Percentiles rank a stretch among this genome's conserved stretches.
phyloP scores from a whole-genome alignment of 106 monocot genomes.

The Cymbidium sinense region DNA sequence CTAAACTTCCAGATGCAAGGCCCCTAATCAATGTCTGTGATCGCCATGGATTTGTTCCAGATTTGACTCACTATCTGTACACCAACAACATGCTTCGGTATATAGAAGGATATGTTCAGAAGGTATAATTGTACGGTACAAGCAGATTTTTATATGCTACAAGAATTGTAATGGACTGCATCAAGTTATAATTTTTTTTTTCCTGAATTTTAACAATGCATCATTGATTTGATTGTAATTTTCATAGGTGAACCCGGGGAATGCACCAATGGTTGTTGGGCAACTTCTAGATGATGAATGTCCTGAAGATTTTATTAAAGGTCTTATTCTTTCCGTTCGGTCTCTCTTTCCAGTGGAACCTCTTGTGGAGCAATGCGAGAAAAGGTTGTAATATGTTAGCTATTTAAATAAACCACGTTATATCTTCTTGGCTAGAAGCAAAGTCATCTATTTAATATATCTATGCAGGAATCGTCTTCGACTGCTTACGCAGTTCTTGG shows the following conservation, averaged over 20 bases:
- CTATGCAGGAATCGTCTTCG: constrained; percentile 73
- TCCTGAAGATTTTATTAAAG: constrained; percentile 96
- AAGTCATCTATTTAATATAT: background rate
- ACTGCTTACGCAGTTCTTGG: constrained; percentile 87
- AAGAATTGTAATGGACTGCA: background rate
- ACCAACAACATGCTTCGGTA: constrained; percentile 97
- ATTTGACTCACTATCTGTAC: constrained; percentile 95
- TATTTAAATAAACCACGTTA: too few species aligned
- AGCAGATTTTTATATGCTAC: background rate
- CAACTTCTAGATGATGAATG: constrained; percentile 95
- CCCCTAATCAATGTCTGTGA: constrained; percentile 98
- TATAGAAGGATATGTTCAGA: constrained; percentile 99
- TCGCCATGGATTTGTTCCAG: constrained; percentile 97
- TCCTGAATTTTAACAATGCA: background rate
- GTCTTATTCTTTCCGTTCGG: constrained; percentile 93
- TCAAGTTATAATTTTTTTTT: too few species aligned
- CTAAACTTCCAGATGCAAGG: constrained; percentile 96
- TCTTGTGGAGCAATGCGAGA: constrained; percentile 96
- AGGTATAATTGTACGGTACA: constrained; percentile 33
- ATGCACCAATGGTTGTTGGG: constrained; percentile 92
- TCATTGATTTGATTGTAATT: background rate
- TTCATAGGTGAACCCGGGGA: constrained; percentile 88
- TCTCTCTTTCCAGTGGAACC: constrained; percentile 97
- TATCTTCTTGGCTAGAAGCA: background rate
- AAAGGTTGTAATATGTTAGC: constrained; percentile 34